Conservation (phyloP, 805 yeast genomes). For the Metschnikowia similis region DNA sequence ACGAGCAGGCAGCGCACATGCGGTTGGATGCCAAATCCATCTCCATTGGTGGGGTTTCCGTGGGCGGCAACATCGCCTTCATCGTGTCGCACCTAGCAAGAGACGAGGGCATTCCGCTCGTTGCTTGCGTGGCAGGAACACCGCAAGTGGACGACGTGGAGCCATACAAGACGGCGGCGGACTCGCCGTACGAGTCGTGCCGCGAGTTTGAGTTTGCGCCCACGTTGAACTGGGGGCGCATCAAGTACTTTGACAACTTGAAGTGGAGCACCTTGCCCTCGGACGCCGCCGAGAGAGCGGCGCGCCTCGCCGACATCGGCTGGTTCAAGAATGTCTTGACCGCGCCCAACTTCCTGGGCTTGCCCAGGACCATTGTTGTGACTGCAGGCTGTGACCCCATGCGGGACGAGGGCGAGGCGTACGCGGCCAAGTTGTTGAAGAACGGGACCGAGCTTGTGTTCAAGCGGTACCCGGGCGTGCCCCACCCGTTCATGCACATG, state of each 20-base stretch:
- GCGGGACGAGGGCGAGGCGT: constrained; percentile 29
- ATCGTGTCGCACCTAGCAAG: constrained; percentile 26
- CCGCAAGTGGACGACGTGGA: constrained; percentile 29
- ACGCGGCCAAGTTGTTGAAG: constrained; percentile 22
- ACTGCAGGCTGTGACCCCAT: constrained; percentile 32
- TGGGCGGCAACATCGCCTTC: constrained; percentile 24
- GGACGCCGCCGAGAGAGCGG: constrained; percentile 11
- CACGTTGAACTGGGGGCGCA: constrained; percentile 27
- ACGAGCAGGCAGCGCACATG: constrained; percentile 19
- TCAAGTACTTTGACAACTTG: constrained; percentile 26
- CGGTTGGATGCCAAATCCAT: constrained; percentile 18
- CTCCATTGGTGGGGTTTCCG: constrained; percentile 22
- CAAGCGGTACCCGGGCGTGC: constrained; percentile 28
- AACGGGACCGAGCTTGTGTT: constrained; percentile 21
- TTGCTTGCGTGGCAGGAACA: constrained; percentile 25
- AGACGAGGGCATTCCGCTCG: constrained; percentile 20
- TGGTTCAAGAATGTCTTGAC: constrained; percentile 25
- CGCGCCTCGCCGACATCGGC: constrained; percentile 21
- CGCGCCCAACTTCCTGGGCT: constrained; percentile 22
- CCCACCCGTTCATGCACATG: constrained; percentile 33
- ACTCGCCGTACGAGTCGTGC: constrained; percentile 23
- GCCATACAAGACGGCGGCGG: constrained; percentile 17
- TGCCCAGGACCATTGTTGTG: constrained; percentile 25
- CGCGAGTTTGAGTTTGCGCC: constrained; percentile 29
- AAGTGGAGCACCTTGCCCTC: constrained; percentile 23